phyloP scores from a whole-genome alignment of 2,329 filamentous ascomycete species.

The Fusarium sp. region DNA sequence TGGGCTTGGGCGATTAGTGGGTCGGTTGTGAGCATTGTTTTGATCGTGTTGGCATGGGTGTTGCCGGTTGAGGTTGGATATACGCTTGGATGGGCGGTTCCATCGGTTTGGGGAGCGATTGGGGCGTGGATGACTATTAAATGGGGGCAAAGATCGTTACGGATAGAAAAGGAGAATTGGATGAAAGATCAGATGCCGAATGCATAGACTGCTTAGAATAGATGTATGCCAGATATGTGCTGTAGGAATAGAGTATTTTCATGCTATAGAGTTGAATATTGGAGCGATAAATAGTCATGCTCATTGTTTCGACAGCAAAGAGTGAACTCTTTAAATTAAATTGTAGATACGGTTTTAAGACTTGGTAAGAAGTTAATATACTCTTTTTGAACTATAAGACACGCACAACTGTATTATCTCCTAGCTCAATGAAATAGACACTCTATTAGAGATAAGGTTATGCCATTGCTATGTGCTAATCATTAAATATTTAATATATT shows the following conservation, averaged over 20 bases:
- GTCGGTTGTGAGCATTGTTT: background rate
- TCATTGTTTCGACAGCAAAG: no score
- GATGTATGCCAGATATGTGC: background rate
- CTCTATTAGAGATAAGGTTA: no score
- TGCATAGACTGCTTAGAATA: background rate
- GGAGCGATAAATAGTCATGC: no score
- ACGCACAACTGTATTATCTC: no score
- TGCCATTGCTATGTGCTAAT: no score
- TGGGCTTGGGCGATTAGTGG: conserved; percentile 21
- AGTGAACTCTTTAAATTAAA: no score
- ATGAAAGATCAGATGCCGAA: background rate
- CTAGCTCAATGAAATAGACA: no score
- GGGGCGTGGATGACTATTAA: conserved; percentile 21
- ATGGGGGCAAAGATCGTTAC: conserved; percentile 30
- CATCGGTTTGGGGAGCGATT: conserved; percentile 20
- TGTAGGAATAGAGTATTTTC: background rate
- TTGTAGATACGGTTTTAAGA: no score
- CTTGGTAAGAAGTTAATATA: no score
- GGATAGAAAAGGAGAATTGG: conserved; percentile 30
- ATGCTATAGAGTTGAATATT: no score
- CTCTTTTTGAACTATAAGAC: no score
- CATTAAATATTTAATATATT: no score
- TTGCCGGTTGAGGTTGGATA: conserved; percentile 20
- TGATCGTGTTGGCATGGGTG: conserved; percentile 15
- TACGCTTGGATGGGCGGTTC: conserved; percentile 17